Evolutionary conservation across 371 early-diverging fungal genomes (phyloP).

Genomic region (Rhizopus delemar): DNA sequence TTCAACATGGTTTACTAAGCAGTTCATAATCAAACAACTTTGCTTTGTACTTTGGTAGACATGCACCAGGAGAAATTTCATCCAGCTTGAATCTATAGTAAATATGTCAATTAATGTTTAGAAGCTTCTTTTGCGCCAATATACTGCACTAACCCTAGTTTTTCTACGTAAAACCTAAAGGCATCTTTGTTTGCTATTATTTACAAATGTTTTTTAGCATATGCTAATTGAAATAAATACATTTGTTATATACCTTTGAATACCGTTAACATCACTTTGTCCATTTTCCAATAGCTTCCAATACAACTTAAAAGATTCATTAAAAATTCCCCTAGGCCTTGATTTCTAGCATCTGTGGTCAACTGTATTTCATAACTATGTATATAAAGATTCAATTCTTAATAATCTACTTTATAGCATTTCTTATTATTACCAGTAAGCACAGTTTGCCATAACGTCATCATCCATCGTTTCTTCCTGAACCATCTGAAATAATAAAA

Average conservation of each 20-base stretch:
- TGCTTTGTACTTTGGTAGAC: constrained; percentile 49
- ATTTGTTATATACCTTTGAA: constrained; percentile 51
- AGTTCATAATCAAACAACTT: constrained; percentile 63
- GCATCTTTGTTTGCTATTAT: constrained; percentile 54
- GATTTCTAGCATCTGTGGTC: constrained; percentile 35
- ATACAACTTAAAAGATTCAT: constrained; percentile 50
- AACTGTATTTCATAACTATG: constrained; percentile 57
- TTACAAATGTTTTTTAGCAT: neutral
- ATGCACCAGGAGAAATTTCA: constrained; percentile 62
- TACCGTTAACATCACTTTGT: constrained; percentile 68
- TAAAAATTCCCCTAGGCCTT: constrained; percentile 57
- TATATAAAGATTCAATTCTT: neutral
- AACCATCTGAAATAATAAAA: constrained; percentile 58
- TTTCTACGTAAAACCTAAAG: constrained; percentile 56
- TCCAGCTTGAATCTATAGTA: constrained; percentile 54
- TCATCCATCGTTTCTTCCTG: constrained; percentile 65
- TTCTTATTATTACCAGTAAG: constrained; percentile 50
- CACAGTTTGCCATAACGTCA: constrained; percentile 54
- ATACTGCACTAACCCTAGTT: constrained; percentile 46
- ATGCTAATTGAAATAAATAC: neutral
- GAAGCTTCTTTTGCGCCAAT: neutral
- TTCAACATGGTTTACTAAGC: constrained; percentile 47
- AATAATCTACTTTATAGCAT: neutral
- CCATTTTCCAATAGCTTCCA: constrained; percentile 55
- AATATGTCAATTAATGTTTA: neutral